Evolutionary conservation across 768 basidiomycete species (phyloP).

Genomic region (Dentipellis sp.): DNA sequence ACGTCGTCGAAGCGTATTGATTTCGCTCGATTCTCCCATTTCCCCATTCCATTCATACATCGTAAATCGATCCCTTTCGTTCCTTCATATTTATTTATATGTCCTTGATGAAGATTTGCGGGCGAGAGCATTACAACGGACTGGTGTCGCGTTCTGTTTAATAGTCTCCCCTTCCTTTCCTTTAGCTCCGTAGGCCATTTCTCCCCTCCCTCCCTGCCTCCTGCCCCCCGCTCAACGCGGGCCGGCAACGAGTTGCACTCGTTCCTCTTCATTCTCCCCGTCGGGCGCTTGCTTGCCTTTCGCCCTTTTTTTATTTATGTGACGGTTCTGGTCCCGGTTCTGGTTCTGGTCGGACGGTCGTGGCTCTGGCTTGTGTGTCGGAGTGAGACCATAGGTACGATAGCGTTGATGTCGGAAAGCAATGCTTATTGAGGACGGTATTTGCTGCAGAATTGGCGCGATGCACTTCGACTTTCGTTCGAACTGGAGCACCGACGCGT

Average conservation of each 20-base stretch:
- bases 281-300: neutral
- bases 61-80: neutral
- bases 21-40: neutral
- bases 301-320: neutral
- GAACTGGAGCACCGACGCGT: no score
- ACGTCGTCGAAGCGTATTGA: conserved; percentile 21
- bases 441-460: no score
- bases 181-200: neutral
- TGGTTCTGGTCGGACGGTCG: neutral
- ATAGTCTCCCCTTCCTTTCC: neutral
- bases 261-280: neutral
- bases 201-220: neutral
- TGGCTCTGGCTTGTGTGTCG: neutral
- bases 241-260: neutral
- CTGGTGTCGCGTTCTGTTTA: neutral
- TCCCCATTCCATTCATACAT: neutral
- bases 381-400: no score
- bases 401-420: no score
- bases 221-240: neutral
- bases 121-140: neutral
- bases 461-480: no score
- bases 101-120: neutral
- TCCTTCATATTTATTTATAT: neutral
- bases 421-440: no score
- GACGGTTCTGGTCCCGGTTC: neutral